Base-by-base conservation (phyloP, 2,329 filamentous ascomycete species). In the Trichoderma brevicompactum region DNA sequence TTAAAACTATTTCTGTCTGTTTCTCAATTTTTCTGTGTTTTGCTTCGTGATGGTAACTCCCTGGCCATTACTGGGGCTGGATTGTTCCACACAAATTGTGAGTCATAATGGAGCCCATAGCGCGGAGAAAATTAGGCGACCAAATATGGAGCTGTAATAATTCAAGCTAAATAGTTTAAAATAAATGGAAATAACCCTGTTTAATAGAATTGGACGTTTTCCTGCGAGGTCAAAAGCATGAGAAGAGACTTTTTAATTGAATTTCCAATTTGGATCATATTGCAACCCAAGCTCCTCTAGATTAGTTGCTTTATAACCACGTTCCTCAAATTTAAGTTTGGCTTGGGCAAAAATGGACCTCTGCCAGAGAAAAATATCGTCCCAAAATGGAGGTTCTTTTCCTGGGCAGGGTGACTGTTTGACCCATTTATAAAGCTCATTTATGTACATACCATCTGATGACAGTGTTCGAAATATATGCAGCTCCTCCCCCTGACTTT, bases 331-430 rank as follows among this genome's bases (percentile, higher is more conserved):
- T 28, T 55, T 55, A 5, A 55, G 52, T n/a, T 92, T 91, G 41
- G 94, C 91, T 12, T 87, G 82, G 0, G 85, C 82, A 70, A 90
- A 91, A 3, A 87, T 81, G 65, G 84, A 82, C 19, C 94, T 83
- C 72, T 90, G 83, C 92, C 91, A 96, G 60, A 87, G 85, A 70
- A 90, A 80, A 76, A 87, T 85, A 53, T 87, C 84, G 7, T 84
- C 83, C 92, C 94, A 97, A 28, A 79, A 79, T 3, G 89, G 89
- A 32, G 92, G 89, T 68, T 83, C 77, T 75, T 92, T 94, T 2
- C 89, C 89, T 13, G 77, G 75, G 0, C 79, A 79, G 67, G 71
- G 81, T 9, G 84, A 82, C 38, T 74, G 75, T 68, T 79, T 74
- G 12, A 85, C 83, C 87, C 87, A 91, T 50, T 86, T 82, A 67